Evolutionary conservation across 2,329 filamentous ascomycete species (phyloP).

Genomic region (Blastomyces silverae): DNA sequence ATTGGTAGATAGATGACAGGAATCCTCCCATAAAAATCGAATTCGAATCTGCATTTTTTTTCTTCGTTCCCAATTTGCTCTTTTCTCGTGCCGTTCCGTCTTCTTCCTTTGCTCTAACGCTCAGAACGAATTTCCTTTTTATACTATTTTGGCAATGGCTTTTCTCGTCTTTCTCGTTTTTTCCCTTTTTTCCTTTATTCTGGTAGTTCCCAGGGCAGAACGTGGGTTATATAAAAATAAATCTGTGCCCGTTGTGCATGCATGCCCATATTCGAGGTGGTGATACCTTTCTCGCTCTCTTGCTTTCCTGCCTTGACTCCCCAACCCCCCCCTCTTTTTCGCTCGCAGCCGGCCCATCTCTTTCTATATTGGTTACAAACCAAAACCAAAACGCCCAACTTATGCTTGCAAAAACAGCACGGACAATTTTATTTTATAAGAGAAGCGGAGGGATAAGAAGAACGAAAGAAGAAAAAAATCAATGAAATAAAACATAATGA

Average conservation of each 20-base stretch:
- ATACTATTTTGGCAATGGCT: conserved; percentile 2
- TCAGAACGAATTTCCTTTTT: conserved; percentile 14
- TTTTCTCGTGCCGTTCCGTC: background rate
- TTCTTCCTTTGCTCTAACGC: background rate
- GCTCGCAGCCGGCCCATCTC: background rate
- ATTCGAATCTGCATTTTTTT: no score
- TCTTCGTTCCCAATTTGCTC: background rate
- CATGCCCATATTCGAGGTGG: background rate
- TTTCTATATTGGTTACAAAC: background rate
- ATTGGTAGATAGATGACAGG: conserved; percentile 54
- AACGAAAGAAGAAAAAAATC: background rate
- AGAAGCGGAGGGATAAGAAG: background rate
- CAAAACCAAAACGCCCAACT: conserved; percentile 11
- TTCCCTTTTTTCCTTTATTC: no score
- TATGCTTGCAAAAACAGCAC: conserved; percentile 7
- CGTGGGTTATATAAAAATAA: background rate
- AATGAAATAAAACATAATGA: background rate
- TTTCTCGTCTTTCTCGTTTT: background rate
- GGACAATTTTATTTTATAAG: background rate
- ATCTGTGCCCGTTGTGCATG: background rate
- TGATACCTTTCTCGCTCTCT: background rate
- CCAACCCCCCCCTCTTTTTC: background rate
- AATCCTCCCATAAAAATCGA: no score
- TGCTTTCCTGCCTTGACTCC: background rate
- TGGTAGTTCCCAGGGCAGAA: background rate